Conservation (phyloP, 1,139 yeast genomes). For the Saccharomyces pastorianus region DNA sequence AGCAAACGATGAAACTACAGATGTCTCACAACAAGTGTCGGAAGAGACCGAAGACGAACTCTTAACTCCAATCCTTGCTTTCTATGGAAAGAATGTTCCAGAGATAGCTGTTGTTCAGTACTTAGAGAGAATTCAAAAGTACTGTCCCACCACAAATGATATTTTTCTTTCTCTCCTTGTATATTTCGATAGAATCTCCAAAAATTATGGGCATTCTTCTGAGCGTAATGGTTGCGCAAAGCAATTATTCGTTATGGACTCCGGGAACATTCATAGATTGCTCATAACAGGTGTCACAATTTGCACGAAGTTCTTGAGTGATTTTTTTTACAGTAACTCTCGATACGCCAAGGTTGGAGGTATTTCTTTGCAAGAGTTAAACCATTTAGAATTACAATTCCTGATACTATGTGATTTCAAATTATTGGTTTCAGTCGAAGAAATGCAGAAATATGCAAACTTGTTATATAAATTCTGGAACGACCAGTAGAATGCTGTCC, state of each 20-base stretch:
- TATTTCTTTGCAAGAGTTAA: slow-evolving; percentile 84
- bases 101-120: slow-evolving; percentile 88
- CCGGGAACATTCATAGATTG: slow-evolving; percentile 87
- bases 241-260: slow-evolving; percentile 87
- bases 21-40: neutral
- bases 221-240: neutral
- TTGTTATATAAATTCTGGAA: slow-evolving; percentile 78
- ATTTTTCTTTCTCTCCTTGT: slow-evolving; percentile 84
- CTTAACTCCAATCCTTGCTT: slow-evolving; percentile 53
- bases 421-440: slow-evolving; percentile 82
- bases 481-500: slow-evolving; percentile 3
- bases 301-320: slow-evolving; percentile 89
- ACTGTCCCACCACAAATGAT: slow-evolving; percentile 96
- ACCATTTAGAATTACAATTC: slow-evolving; percentile 86
- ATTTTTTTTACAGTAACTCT: slow-evolving; percentile 89
- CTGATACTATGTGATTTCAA: slow-evolving; percentile 76
- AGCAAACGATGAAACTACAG: slow-evolving; percentile 57
- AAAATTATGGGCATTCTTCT: slow-evolving; percentile 51
- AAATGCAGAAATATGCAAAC: slow-evolving; percentile 85
- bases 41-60: slow-evolving; percentile 6
- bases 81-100: slow-evolving; percentile 93
- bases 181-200: slow-evolving; percentile 89
- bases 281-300: slow-evolving; percentile 96
- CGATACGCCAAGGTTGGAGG: slow-evolving; percentile 98
- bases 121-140: slow-evolving; percentile 79